Conservation (phyloP, 2,329 filamentous ascomycete species). For the Penicillium sp. region DNA sequence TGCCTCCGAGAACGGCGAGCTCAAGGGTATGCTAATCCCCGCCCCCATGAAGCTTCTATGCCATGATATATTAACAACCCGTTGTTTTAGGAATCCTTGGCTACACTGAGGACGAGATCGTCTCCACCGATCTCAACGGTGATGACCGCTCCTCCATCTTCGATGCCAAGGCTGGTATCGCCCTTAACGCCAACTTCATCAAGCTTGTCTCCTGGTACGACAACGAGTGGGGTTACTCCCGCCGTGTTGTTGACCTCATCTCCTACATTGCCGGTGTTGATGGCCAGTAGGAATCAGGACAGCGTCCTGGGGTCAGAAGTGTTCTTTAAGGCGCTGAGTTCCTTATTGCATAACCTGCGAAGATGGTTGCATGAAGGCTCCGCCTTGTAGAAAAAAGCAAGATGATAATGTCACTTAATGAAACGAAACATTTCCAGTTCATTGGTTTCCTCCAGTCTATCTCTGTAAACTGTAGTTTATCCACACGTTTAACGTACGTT, state of each 20-base stretch:
- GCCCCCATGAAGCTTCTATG: no score
- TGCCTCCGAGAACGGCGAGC: slow-evolving; percentile 69
- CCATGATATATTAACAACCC: neutral
- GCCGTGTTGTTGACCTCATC: slow-evolving; percentile 80
- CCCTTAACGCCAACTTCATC: slow-evolving; percentile 97
- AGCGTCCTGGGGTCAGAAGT: slow-evolving; percentile 33
- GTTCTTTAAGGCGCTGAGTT: slow-evolving; percentile 31
- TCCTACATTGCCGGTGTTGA: slow-evolving; percentile 78
- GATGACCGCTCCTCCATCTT: slow-evolving; percentile 96
- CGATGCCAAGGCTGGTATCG: slow-evolving; percentile 98
- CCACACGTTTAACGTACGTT: no score
- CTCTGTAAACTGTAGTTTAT: neutral
- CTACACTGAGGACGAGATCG: slow-evolving; percentile 96
- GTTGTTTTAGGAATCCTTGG: slow-evolving; percentile 63
- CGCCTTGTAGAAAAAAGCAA: slow-evolving; percentile 20
- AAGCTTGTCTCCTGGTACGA: slow-evolving; percentile 99
- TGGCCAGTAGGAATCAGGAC: slow-evolving; percentile 45
- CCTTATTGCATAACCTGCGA: slow-evolving; percentile 2
- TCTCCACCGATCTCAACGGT: slow-evolving; percentile 91
- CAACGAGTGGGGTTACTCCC: slow-evolving; percentile 99
- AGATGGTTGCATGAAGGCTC: neutral
- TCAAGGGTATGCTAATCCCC: slow-evolving; percentile 59
- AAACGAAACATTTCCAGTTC: slow-evolving; percentile 26
- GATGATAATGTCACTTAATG: slow-evolving; percentile 30
- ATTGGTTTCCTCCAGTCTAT: neutral